These are phyloP conservation scores for Priceomyces fermenticarens DNA, from an alignment of 805 yeast species.

Conservation along the genomic window DNA sequence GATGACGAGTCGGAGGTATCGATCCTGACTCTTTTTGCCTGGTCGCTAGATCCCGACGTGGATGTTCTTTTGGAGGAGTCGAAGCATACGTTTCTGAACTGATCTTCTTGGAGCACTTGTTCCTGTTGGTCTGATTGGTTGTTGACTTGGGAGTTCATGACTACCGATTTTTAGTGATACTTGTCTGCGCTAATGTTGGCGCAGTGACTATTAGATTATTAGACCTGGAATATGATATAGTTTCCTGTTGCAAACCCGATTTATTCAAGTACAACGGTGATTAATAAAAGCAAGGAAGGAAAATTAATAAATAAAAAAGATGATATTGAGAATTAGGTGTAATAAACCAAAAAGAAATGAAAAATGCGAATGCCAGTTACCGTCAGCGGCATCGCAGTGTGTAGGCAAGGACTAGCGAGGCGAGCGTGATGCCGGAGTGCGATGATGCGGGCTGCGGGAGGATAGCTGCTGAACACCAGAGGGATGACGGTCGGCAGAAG, in stretches of 20 bases:
- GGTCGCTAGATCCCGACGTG: conserved; percentile 10
- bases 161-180: background rate
- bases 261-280: too few relatives aligned
- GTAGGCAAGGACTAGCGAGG: too few relatives aligned
- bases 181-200: too few relatives aligned
- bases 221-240: too few relatives aligned
- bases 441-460: too few relatives aligned
- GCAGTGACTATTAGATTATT: too few relatives aligned
- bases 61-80: conserved; percentile 15
- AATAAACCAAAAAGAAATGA: conserved; percentile 5
- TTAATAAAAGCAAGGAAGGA: background rate
- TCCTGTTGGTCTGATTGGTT: conserved; percentile 29
- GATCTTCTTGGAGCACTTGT: conserved; percentile 28
- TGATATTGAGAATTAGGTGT: conserved; percentile 4
- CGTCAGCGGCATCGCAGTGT: too few relatives aligned
- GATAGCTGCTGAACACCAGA: background rate
- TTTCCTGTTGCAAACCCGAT: too few relatives aligned
- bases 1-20: conserved; percentile 8
- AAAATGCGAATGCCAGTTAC: background rate
- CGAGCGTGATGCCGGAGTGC: too few relatives aligned
- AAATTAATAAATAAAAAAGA: conserved; percentile 2
- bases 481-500: too few relatives aligned
- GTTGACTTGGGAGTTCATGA: conserved; percentile 30
- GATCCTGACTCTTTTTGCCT: conserved; percentile 19
- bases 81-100: conserved; percentile 32